These are phyloP conservation scores for Penicillium sp. DNA, from an alignment of 2,329 filamentous ascomycete genomes.

Conservation along the genomic window DNA sequence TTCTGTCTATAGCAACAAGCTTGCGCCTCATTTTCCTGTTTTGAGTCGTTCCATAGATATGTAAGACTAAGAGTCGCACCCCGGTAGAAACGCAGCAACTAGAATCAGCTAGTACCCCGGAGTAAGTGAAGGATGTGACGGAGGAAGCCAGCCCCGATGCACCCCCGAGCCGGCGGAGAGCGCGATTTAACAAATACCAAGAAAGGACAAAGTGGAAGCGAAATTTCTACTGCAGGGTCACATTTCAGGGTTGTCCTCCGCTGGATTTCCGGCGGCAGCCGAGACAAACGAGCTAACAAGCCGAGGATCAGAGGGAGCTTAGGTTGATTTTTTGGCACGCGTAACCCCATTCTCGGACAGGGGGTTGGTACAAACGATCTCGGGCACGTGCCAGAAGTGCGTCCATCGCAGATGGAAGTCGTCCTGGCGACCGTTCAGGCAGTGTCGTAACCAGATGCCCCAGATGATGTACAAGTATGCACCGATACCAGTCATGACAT, in stretches of 20 bases:
- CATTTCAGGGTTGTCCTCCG: not conserved
- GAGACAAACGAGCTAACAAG: slow-evolving; percentile 1
- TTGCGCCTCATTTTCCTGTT: slow-evolving; percentile 4
- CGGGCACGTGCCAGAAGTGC: slow-evolving; percentile 59
- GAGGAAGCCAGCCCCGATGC: not conserved
- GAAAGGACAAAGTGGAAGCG: not conserved
- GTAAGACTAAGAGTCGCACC: not conserved
- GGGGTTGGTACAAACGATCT: slow-evolving; percentile 46
- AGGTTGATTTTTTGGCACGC: slow-evolving; percentile 34
- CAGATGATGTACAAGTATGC: slow-evolving; percentile 84
- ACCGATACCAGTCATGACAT: slow-evolving; percentile 77
- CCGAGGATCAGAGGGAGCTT: slow-evolving; percentile 4
- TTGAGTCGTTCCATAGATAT: not conserved
- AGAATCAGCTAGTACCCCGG: slow-evolving; percentile 12
- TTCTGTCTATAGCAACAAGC: slow-evolving; percentile 22
- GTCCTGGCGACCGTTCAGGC: slow-evolving; percentile 70
- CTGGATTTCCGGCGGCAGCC: not conserved
- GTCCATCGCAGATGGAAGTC: slow-evolving; percentile 74
- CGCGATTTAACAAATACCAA: not conserved
- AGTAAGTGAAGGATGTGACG: slow-evolving; percentile 1
- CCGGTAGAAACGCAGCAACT: slow-evolving; percentile 9
- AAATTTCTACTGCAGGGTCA: not conserved
- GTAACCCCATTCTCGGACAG: slow-evolving; percentile 21
- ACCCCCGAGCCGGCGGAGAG: not conserved
- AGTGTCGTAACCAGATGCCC: slow-evolving; percentile 79